Evolutionary conservation across 441 rosid genomes (phyloP), one percentile per base, ranked within the genome.

Genomic region (Flueggea neowawraea): DNA sequence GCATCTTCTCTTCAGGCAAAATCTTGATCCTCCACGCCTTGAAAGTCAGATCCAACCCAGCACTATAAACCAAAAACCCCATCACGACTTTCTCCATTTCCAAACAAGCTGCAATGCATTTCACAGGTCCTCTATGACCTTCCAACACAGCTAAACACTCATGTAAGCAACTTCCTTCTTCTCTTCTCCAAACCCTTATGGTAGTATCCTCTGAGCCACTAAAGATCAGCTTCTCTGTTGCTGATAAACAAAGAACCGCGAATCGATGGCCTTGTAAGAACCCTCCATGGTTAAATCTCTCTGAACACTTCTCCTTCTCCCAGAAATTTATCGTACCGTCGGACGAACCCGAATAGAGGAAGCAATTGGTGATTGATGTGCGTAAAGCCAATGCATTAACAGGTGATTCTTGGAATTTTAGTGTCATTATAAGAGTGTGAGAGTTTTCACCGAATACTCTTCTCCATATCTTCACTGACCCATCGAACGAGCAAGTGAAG

Each of bases 141-240:
- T 85, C 86, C 67, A 83, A 58, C 9, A 81, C 82, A 0, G 83
- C 84, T n/a, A 82, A 45, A 54, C 83, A 85, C 16, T 75, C 79
- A 65, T 81, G 90, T 7, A 77, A 72, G 51, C 73, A 75, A 16
- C 80, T 79, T 52, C 82, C 83, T 65, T 81, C 84, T 49, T 79
- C 86, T 58, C 90, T 75, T 66, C 75, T 80, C 88, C 88, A 85
- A 2, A 85, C 78, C 79, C 84, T 72, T 13, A 82, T 85, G 13
- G 83, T 82, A 2, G 84, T 71, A n/a, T 82, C 88, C 69, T 82
- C 86, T 0, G 84, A 85, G 0, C 86, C 86, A 16, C 84, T 85
- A 33, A 85, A 77, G 17, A 81, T 64, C 64, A 85, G 52, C 62
- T 70, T 82, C 57, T 66, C 84, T 6, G 69, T 39, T 0, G 83